These are phyloP conservation scores for Alternaria arbusti DNA, from an alignment of 2,329 filamentous ascomycete genomes.

Conservation along the genomic window DNA sequence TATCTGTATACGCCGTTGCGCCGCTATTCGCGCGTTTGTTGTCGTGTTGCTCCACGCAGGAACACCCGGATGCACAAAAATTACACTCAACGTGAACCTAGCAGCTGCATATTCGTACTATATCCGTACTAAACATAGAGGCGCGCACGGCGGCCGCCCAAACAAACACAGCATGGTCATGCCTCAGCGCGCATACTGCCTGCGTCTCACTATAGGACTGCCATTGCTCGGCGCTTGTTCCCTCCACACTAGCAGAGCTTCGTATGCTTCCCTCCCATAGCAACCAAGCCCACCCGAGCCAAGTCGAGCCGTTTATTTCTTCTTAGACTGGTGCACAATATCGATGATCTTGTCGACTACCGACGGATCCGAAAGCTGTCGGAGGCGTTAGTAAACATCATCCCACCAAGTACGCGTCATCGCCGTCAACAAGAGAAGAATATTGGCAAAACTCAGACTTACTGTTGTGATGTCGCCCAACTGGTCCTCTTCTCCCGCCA, in stretches of 20 bases:
- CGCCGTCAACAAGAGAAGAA: conserved; percentile 16
- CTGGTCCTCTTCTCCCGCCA: conserved; percentile 96
- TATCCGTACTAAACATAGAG: conserved; percentile 6
- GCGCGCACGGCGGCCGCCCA: neutral
- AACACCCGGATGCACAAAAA: neutral
- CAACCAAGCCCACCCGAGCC: conserved; percentile 11
- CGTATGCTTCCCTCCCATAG: neutral
- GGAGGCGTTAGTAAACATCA: conserved; percentile 33
- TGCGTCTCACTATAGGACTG: conserved; percentile 12
- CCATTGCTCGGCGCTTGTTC: conserved; percentile 8
- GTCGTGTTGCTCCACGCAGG: neutral
- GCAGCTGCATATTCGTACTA: neutral
- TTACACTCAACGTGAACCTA: neutral
- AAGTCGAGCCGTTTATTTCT: conserved; percentile 44
- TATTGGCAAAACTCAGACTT: conserved; percentile 51
- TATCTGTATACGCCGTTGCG: neutral
- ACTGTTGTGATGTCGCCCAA: conserved; percentile 92
- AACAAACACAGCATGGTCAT: conserved; percentile 3
- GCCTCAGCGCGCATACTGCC: conserved; percentile 10
- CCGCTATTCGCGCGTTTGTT: neutral
- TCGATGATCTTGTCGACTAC: conserved; percentile 91
- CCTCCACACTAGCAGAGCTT: neutral
- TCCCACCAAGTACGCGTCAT: conserved; percentile 39
- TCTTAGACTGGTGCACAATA: conserved; percentile 70
- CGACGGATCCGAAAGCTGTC: conserved; percentile 82